Evolutionary conservation across 1,284 basidiomycete genomes (phyloP).

Genomic region (Tranzscheliella williamsii): DNA sequence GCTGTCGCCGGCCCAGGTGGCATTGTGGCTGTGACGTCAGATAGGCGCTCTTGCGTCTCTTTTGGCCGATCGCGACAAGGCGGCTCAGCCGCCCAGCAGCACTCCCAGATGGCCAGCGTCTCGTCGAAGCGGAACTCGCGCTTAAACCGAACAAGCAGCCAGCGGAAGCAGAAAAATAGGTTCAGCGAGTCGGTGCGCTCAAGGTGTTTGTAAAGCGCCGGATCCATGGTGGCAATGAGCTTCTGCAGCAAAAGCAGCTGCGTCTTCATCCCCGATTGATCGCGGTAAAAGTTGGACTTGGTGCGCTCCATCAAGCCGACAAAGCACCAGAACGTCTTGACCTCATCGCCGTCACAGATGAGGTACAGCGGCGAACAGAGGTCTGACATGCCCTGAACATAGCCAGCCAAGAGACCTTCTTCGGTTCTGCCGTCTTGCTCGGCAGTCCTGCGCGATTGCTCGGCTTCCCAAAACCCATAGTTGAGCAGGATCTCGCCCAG

Average conservation of each 20-base stretch:
- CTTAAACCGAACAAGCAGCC: constrained; percentile 61
- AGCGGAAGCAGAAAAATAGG: constrained; percentile 97
- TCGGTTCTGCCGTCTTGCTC: not conserved
- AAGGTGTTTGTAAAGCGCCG: constrained; percentile 67
- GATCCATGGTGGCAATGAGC: constrained; percentile 88
- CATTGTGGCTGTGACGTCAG: not conserved
- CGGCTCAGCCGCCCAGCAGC: constrained; percentile 39
- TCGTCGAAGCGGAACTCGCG: constrained; percentile 91
- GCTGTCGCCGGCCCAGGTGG: no score
- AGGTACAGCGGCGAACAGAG: constrained; percentile 91
- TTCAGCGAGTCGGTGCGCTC: constrained; percentile 89
- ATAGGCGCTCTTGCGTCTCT: no score
- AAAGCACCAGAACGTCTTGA: constrained; percentile 92
- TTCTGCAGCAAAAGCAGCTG: constrained; percentile 87
- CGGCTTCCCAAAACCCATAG: constrained; percentile 65
- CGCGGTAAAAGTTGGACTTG: constrained; percentile 92
- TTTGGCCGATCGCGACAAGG: not conserved
- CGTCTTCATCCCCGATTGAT: constrained; percentile 96
- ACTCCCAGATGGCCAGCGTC: constrained; percentile 86
- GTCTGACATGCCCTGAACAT: constrained; percentile 97
- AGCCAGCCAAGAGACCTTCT: constrained; percentile 58
- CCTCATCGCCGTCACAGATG: constrained; percentile 84
- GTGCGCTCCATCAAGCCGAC: constrained; percentile 92
- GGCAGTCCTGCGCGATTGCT: constrained; percentile 1
- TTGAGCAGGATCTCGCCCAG: constrained; percentile 82